Evolutionary conservation across 352 stramenopile species (phyloP), one percentile per base, ranked within the genome.

Genomic region (Phytopythium montanum): DNA sequence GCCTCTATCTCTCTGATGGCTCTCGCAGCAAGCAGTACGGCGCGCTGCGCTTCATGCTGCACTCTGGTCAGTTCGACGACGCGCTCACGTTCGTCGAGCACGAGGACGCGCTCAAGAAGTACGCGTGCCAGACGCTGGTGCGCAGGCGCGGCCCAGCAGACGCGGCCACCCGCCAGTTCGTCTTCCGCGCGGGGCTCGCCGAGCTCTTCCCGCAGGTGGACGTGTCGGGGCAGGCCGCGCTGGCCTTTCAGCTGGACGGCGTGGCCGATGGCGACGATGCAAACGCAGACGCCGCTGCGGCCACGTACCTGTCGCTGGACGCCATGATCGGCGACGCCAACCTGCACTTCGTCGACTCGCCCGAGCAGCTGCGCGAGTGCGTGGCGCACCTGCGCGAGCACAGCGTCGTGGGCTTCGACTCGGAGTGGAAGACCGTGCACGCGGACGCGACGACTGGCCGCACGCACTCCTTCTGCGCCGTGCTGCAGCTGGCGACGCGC

Each of bases 341-440:
- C 48, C 72, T 87, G 36, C 53, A 77, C 23, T 90, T 94, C 54
- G 73, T 94, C 9, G 76, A 88, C 51, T 86, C 76, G 5, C 63
- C 48, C 16, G 61, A 59, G 21, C 56, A 46, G 18, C 50, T 92
- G 8, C 41, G 67, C 12, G 45, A 16, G n/a, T 88, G 76, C 46
- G 59, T 72, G 13, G 57, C 56, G 21, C 64, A 89, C 44, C 62
- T 94, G 26, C 42, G 73, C n/a, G 42, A 48, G 2, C 69, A 81
- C n/a, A 29, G 64, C 0, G 65, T 76, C 23, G 66, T 94, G 19
- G 85, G 85, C 3, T 90, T 94, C 45, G 85, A 94, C 67, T 90
- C 78, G 19, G 85, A 94, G 60, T 94, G 85, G 85, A 89, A 87
- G 31, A 62, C 76, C 9, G 60, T 72, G n/a, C 72, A 83, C 26